phyloP scores from a whole-genome alignment of 2,329 filamentous ascomycete genomes.

The Aspergillus nomiae region DNA sequence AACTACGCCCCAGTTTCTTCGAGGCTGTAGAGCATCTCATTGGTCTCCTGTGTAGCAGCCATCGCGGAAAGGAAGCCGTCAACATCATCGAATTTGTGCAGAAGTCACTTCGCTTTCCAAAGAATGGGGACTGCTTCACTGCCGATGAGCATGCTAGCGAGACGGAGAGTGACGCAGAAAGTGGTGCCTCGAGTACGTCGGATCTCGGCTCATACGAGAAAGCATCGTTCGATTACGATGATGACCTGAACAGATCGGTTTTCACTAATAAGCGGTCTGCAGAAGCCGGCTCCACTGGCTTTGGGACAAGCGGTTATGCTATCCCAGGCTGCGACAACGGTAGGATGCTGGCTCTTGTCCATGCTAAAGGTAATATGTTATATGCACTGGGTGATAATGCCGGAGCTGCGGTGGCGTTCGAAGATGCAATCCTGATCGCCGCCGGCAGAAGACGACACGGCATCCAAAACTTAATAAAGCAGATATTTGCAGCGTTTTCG shows the following conservation, averaged over 20 bases:
- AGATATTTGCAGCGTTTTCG: slow-evolving; percentile 72
- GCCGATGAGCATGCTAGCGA: slow-evolving; percentile 60
- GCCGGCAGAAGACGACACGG: slow-evolving; percentile 69
- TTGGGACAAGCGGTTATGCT: slow-evolving; percentile 79
- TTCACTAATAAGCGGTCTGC: slow-evolving; percentile 28
- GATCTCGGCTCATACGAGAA: slow-evolving; percentile 57
- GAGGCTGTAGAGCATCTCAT: slow-evolving; percentile 95
- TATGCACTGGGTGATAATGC: slow-evolving; percentile 84
- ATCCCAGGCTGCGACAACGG: slow-evolving; percentile 88
- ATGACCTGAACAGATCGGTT: slow-evolving; percentile 35
- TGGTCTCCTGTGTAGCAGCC: slow-evolving; percentile 77
- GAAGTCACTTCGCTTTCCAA: slow-evolving; percentile 61
- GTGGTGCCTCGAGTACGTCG: slow-evolving; percentile 56
- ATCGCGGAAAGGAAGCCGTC: slow-evolving; percentile 81
- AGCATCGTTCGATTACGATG: slow-evolving; percentile 60
- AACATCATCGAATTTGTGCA: slow-evolving; percentile 86
- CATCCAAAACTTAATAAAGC: slow-evolving; percentile 76
- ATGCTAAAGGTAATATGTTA: slow-evolving; percentile 98
- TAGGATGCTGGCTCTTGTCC: slow-evolving; percentile 86
- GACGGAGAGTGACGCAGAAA: slow-evolving; percentile 59
- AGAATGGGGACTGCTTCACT: slow-evolving; percentile 51
- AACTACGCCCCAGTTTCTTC: slow-evolving; percentile 80
- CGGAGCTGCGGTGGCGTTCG: slow-evolving; percentile 83
- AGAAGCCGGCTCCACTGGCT: slow-evolving; percentile 51
- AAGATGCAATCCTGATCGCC: slow-evolving; percentile 90